Evolutionary conservation across 345 rosid species (phyloP), one percentile per base, ranked within the genome.

Genomic region (Gossypium thurberi): DNA sequence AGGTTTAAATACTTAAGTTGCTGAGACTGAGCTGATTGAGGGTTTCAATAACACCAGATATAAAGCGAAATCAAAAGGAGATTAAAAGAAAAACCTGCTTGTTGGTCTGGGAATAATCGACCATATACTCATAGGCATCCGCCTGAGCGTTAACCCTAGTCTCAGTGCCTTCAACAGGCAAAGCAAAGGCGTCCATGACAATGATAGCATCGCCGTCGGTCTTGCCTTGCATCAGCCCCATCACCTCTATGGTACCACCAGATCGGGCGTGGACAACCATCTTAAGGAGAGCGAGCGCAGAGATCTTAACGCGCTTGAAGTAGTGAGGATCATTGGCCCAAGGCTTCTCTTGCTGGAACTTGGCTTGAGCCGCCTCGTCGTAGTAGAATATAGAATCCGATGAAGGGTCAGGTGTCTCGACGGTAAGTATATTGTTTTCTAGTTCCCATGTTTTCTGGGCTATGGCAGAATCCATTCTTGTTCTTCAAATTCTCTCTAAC

Each of bases 241-340:
- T 96, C 67, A 96, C 93, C 79, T 96, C 99, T 76, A 96, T 93
- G 79, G 92, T 96, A 33, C 99, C 99, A 17, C 99, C 99, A 28
- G 99, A 96, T 78, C 99, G 99, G 28, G 99, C 98, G 85, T 96
- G 99, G 9, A 96, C 99, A 10, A 91, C 99, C 99, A 96, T 96
- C 92, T 96, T 96, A 18, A 93, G 92, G 21, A 96, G 90, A 12
- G 98, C 99, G 59, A 96, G 97, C 1, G 99, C 99, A 10, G 98
- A 96, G 85, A 96, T 90, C 85, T 85, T 94, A 9, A 96, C 99
- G 70, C 97, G 95, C 82, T 95, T 87, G 85, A 96, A 96, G 88
- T 87, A 93, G 87, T 96, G 91, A 43, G 97, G 98, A 48, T 93
- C 98, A 55, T 84, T 83, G 50, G 89, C 74, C 99, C 99, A 96